phyloP scores from a whole-genome alignment of 2,329 filamentous ascomycete genomes.

The Setomelanomma holmii region DNA sequence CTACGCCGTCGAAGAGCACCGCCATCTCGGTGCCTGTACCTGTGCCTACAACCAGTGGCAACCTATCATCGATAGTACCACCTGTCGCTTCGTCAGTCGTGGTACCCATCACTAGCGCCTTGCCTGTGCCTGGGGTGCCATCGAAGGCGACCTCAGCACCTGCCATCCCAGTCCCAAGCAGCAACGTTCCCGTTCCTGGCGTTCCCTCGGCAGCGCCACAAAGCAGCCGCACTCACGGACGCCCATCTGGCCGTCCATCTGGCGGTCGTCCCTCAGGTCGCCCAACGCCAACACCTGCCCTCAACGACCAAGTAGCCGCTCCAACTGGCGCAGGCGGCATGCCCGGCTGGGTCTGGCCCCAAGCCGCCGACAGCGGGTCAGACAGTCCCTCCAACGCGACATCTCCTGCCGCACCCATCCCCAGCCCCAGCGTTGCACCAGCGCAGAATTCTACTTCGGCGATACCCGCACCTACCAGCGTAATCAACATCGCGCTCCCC shows the following conservation, averaged over 20 bases:
- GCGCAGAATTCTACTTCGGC: slow-evolving; percentile 4
- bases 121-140: not conserved
- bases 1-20: slow-evolving; percentile 18
- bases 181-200: not conserved
- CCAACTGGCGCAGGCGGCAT: slow-evolving; percentile 19
- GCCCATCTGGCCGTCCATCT: not conserved
- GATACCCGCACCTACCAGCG: slow-evolving; percentile 6
- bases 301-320: slow-evolving; percentile 10
- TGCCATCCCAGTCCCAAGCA: slow-evolving; percentile 2
- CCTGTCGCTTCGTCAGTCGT: slow-evolving; percentile 9
- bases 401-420: slow-evolving; percentile 2
- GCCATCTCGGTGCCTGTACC: slow-evolving; percentile 15
- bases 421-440: slow-evolving; percentile 5
- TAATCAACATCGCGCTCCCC: slow-evolving; percentile 7
- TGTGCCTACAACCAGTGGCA: slow-evolving; percentile 15
- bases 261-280: not conserved
- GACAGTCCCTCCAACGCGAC: slow-evolving; percentile 8
- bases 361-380: slow-evolving; percentile 1
- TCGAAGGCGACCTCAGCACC: slow-evolving; percentile 2
- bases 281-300: slow-evolving; percentile 12
- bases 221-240: not conserved
- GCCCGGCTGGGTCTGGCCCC: slow-evolving; percentile 32
- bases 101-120: slow-evolving; percentile 16
- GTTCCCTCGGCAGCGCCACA: slow-evolving; percentile 1
- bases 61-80: slow-evolving; percentile 5